Conservation (phyloP, 2,329 filamentous ascomycete genomes). For the Cladosporium sp. region DNA sequence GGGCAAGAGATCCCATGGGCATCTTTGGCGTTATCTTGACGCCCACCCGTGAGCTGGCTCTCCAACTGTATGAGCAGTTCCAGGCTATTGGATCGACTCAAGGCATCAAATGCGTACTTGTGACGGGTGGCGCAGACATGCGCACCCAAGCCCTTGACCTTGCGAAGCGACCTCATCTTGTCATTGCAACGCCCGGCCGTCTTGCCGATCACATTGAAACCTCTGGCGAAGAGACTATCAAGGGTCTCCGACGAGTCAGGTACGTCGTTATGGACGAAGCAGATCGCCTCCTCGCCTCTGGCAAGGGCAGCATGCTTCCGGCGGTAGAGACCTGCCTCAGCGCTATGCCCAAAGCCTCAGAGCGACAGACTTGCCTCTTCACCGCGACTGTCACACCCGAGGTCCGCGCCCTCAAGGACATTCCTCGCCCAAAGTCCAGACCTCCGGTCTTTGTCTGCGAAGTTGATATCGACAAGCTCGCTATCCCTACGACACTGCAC, state of each 20-base stretch:
- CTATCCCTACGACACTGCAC: slow-evolving; percentile 73
- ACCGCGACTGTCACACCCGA: slow-evolving; percentile 94
- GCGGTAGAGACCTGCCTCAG: slow-evolving; percentile 87
- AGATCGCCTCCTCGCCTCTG: slow-evolving; percentile 74
- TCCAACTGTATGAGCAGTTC: slow-evolving; percentile 96
- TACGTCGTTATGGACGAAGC: slow-evolving; percentile 95
- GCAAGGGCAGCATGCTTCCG: slow-evolving; percentile 83
- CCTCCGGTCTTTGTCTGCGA: slow-evolving; percentile 85
- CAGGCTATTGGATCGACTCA: slow-evolving; percentile 87
- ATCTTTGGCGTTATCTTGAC: slow-evolving; percentile 89
- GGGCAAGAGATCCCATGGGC: slow-evolving; percentile 85
- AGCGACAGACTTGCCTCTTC: slow-evolving; percentile 91
- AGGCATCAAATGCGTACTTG: slow-evolving; percentile 78
- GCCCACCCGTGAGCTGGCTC: slow-evolving; percentile 83
- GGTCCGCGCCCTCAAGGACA: slow-evolving; percentile 76
- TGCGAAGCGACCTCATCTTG: slow-evolving; percentile 76
- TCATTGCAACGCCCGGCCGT: slow-evolving; percentile 90
- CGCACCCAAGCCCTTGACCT: slow-evolving; percentile 81
- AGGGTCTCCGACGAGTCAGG: slow-evolving; percentile 70
- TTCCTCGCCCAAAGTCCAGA: slow-evolving; percentile 61
- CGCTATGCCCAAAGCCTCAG: slow-evolving; percentile 68
- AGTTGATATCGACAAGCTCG: slow-evolving; percentile 66
- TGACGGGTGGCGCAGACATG: slow-evolving; percentile 93
- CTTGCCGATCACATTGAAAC: slow-evolving; percentile 89
- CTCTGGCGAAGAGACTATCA: slow-evolving; percentile 86